Evolutionary conservation across 768 basidiomycete genomes (phyloP).

Genomic region (Tylopilus intermedius): DNA sequence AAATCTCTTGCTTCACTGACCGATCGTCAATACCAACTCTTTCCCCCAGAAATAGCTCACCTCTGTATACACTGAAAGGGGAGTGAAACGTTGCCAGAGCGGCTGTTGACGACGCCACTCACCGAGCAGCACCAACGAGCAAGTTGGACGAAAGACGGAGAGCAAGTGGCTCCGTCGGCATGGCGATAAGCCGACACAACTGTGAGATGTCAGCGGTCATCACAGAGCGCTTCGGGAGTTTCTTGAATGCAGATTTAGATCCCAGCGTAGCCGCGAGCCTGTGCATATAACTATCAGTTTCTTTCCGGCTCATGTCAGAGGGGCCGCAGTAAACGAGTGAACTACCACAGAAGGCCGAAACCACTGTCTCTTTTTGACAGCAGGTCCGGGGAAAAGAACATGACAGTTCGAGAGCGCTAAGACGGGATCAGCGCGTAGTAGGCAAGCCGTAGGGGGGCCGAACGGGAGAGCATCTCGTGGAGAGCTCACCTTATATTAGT

Average conservation of each 20-base stretch:
- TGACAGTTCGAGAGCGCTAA: slow-evolving; percentile 22
- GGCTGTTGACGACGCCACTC: slow-evolving; percentile 17
- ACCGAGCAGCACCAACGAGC: slow-evolving; percentile 88
- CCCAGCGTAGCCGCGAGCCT: slow-evolving; percentile 93
- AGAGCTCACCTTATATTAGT: slow-evolving; percentile 2
- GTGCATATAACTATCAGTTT: slow-evolving; percentile 11
- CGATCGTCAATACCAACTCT: neutral
- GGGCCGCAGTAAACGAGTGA: neutral
- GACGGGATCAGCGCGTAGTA: neutral
- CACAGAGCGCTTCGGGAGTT: slow-evolving; percentile 78
- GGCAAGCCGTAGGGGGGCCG: slow-evolving; percentile 2
- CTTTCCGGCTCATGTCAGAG: neutral
- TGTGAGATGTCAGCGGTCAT: slow-evolving; percentile 77
- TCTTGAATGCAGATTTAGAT: slow-evolving; percentile 80
- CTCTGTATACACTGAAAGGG: slow-evolving; percentile 43
- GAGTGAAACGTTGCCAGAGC: slow-evolving; percentile 1
- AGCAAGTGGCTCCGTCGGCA: slow-evolving; percentile 83
- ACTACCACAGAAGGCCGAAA: slow-evolving; percentile 82
- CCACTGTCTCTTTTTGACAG: slow-evolving; percentile 80
- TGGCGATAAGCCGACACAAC: slow-evolving; percentile 73
- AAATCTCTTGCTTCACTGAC: slow-evolving; percentile 79
- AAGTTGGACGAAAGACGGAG: slow-evolving; percentile 83
- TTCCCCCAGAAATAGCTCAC: slow-evolving; percentile 18
- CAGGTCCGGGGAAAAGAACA: slow-evolving; percentile 87
- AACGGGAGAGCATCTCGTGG: neutral